Evolutionary conservation across 2,329 filamentous ascomycete genomes (phyloP), one percentile per base, ranked within the genome.

Genomic region (Hymenoscyphus fraxineus): DNA sequence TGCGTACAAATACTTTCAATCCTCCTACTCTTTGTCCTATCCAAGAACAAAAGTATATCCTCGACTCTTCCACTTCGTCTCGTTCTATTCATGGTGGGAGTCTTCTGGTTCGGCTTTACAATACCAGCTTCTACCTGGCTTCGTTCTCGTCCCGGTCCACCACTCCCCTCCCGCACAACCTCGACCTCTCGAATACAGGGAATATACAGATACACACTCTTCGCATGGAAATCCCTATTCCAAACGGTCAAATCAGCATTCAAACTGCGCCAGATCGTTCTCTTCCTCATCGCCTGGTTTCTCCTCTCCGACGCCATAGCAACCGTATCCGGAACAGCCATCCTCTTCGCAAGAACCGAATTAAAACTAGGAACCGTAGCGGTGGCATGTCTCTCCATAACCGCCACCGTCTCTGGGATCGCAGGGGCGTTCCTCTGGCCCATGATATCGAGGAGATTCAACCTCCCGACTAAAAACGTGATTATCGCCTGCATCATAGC

Each of bases 301-400:
- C 83, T 98, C 19, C 84, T 99, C 3, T 96, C 91, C 7, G 94
- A 99, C 73, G 92, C 91, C 41, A 92, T 97, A 67, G 94, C 94
- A 10, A 98, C 94, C 0, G 94, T 96, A 0, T 94, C 91, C 39
- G 94, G 93, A 15, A 98, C 95, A 0, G 95, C 94, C 0, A 93
- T 98, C 41, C 82, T 99, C 15, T 99, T 97, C 76, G 95, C 93
- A 41, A 97, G 97, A 78, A 98, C 94, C 0, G 88, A 93, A 67
- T 81, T 99, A 7, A 86, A 90, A 68, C 98, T 99, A 94, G 85
- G 89, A 64, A 89, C 93, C 0, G 93, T 92, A 76, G 90, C 91
- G 6, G 80, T 98, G 38, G 95, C 92, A 6, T 82, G 97, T 76
- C 97, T 99, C 75, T 97, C 93, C 72, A 92, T 98, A 66, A 93